Percentiles rank a stretch among this genome's conserved stretches.
Evolutionary conservation across 192 early-diverging fungal species (phyloP).

Genomic region (Coemansia sp.): DNA sequence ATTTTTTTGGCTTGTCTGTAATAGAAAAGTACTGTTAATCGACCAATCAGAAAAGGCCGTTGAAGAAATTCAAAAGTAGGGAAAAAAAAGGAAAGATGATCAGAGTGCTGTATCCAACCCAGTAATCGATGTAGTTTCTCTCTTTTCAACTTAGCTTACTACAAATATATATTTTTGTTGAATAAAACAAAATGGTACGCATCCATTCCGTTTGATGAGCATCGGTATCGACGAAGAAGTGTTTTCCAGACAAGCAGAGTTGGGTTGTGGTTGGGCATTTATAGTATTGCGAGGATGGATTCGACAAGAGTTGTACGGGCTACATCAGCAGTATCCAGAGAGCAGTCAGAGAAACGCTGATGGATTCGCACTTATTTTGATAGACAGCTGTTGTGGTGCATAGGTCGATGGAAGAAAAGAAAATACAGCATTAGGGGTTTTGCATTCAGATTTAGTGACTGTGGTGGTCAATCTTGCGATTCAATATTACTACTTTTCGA

Average conservation of each 20-base stretch:
- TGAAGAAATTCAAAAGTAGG: not conserved
- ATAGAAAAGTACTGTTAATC: too few species aligned
- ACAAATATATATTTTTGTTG: conserved; percentile 1
- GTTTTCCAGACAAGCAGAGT: too few species aligned
- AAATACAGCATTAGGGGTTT: too few species aligned
- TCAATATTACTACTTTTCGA: too few species aligned
- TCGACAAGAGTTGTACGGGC: too few species aligned
- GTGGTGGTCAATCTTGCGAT: too few species aligned
- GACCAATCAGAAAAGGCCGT: not conserved
- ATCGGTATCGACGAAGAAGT: too few species aligned
- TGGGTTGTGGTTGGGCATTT: not conserved
- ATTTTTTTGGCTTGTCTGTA: not conserved
- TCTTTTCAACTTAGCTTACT: conserved; percentile 5
- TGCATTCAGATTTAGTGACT: too few species aligned
- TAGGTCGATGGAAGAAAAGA: too few species aligned
- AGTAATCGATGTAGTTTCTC: not conserved
- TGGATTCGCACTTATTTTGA: too few species aligned
- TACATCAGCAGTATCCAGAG: not conserved
- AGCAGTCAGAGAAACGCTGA: not conserved
- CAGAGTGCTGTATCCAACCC: not conserved
- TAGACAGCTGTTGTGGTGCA: too few species aligned
- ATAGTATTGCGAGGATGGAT: not conserved
- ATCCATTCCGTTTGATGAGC: not conserved
- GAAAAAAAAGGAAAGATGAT: not conserved
- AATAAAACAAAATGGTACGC: conserved; percentile 22